A percentile compares a stretch with the other conserved stretches of the same genome.
Evolutionary conservation across 1,284 basidiomycete species (phyloP).

Genomic region (Sporisorium scitamineum): DNA sequence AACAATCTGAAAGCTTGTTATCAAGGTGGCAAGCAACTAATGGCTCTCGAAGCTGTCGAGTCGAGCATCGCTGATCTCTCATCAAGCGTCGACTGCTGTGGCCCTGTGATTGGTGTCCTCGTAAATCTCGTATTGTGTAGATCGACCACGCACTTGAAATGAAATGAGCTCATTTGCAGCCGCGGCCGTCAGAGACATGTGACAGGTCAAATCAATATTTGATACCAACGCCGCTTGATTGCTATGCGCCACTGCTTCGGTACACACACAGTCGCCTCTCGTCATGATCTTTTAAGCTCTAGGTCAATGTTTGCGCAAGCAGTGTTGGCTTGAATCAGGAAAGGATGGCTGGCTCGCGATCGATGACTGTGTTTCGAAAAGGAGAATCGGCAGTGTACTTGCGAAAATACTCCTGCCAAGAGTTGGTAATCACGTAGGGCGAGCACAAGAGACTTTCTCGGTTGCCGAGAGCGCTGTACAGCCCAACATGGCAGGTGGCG

Average conservation of each 20-base stretch:
- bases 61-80: too few species aligned
- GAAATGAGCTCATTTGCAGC: background rate
- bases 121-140: background rate
- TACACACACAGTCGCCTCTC: background rate
- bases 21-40: too few species aligned
- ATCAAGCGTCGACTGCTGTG: too few species aligned
- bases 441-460: background rate
- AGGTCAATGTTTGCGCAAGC: too few species aligned
- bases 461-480: slow-evolving; percentile 1
- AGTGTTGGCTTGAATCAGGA: background rate
- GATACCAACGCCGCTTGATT: background rate
- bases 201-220: slow-evolving; percentile 35
- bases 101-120: background rate
- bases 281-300: background rate
- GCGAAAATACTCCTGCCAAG: slow-evolving; percentile 26
- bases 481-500: background rate
- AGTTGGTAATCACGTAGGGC: background rate
- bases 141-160: slow-evolving; percentile 1
- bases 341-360: background rate
- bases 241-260: background rate
- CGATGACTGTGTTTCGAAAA: background rate
- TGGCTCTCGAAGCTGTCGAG: too few species aligned
- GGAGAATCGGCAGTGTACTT: too few species aligned
- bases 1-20: too few species aligned
- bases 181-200: slow-evolving; percentile 26